These are phyloP conservation scores for Pichia rugopelliculosa DNA, from an alignment of 805 yeast species.

Conservation along the genomic window DNA sequence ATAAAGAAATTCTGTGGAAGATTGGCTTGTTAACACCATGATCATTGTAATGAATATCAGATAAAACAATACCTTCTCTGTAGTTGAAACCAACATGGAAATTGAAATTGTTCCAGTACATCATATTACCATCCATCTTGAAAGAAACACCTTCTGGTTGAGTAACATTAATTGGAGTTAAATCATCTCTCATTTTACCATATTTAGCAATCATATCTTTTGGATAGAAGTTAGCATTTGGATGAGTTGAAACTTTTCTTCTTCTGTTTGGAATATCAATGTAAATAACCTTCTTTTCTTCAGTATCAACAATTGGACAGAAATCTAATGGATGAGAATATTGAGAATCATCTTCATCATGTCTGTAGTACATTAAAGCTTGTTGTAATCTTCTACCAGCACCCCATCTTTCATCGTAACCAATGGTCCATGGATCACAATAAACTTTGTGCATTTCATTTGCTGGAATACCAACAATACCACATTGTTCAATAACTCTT, in stretches of 20 bases:
- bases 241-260: constrained; percentile 60
- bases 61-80: constrained; percentile 76
- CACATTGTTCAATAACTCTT: constrained; percentile 64
- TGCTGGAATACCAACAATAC: constrained; percentile 58
- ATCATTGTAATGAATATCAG: constrained; percentile 67
- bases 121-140: constrained; percentile 57
- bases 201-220: constrained; percentile 52
- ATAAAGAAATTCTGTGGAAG: constrained; percentile 69
- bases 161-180: constrained; percentile 59
- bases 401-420: constrained; percentile 68
- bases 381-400: constrained; percentile 68
- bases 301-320: constrained; percentile 76
- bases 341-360: constrained; percentile 64
- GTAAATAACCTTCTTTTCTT: constrained; percentile 56
- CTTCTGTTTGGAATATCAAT: constrained; percentile 73
- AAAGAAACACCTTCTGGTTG: constrained; percentile 84
- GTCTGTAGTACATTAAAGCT: constrained; percentile 72
- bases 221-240: constrained; percentile 67
- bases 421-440: constrained; percentile 65
- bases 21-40: constrained; percentile 67
- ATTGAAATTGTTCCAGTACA: constrained; percentile 72
- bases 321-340: constrained; percentile 70
- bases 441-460: constrained; percentile 51
- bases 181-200: constrained; percentile 57
- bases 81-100: constrained; percentile 80